Evolutionary conservation across 1,139 yeast genomes (phyloP).

Genomic region (Yamadazyma sp.): DNA sequence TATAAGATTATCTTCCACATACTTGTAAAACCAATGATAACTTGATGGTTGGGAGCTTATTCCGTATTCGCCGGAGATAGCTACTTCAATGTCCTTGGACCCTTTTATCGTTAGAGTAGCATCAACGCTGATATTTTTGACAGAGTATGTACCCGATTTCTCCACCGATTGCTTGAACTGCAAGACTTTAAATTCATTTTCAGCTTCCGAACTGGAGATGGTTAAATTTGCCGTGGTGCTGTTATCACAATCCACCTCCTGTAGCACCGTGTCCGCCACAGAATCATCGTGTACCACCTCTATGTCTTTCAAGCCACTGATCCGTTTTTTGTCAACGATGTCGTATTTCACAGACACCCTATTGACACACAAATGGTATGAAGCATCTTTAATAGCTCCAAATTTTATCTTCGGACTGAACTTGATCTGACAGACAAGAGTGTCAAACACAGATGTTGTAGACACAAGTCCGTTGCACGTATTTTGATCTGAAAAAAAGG

Average conservation of each 20-base stretch:
- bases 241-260: background rate
- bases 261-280: background rate
- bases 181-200: slow-evolving; percentile 12
- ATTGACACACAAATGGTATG: background rate
- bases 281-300: background rate
- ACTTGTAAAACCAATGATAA: slow-evolving; percentile 10
- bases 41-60: background rate
- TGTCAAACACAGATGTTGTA: slow-evolving; percentile 13
- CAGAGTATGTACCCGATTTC: slow-evolving; percentile 24
- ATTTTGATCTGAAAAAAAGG: slow-evolving; percentile 11
- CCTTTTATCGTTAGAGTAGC: slow-evolving; percentile 5
- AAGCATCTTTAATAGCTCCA: background rate
- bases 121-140: slow-evolving; percentile 20
- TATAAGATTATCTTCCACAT: slow-evolving; percentile 4
- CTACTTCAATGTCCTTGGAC: slow-evolving; percentile 2
- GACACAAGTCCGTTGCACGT: slow-evolving; percentile 12
- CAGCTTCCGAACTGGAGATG: background rate
- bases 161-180: slow-evolving; percentile 24
- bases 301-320: background rate
- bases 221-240: background rate
- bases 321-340: background rate
- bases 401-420: slow-evolving; percentile 7
- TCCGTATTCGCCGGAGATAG: background rate
- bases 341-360: background rate
- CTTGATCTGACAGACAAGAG: slow-evolving; percentile 11